A percentile compares a stretch with the other conserved stretches of the same genome.
Conservation (phyloP, 2,329 filamentous ascomycete species). For the Ciborinia camelliae region DNA sequence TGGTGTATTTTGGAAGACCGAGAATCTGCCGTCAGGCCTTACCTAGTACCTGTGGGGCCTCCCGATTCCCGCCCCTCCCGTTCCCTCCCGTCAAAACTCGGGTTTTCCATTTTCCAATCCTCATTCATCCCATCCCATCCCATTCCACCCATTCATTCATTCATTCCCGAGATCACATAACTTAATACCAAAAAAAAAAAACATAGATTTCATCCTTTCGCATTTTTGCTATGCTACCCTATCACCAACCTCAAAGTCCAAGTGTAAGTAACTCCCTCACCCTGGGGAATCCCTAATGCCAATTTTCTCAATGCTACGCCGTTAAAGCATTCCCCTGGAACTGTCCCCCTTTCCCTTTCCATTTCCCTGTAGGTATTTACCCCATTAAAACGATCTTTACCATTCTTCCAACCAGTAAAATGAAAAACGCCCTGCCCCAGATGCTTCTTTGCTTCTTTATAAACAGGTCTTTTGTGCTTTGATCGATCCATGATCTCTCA, state of each 20-base stretch:
- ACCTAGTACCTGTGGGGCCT: neutral
- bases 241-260: conserved; percentile 1
- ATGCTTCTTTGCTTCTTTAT: conserved; percentile 13
- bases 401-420: conserved; percentile 4
- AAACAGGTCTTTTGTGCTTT: conserved; percentile 7
- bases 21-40: neutral
- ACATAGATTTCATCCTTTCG: neutral
- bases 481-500: conserved; percentile 4
- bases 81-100: neutral
- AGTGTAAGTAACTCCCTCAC: conserved; percentile 7
- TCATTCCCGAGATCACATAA: neutral
- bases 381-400: conserved; percentile 8
- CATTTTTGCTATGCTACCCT: conserved; percentile 10
- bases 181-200: neutral
- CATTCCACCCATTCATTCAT: neutral
- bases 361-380: neutral
- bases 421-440: conserved; percentile 8
- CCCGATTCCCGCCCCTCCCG: too few species aligned
- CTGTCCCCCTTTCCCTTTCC: neutral
- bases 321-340: conserved; percentile 4
- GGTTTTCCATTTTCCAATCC: neutral
- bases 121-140: neutral
- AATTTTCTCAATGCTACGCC: conserved; percentile 6
- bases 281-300: conserved; percentile 14
- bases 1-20: neutral